Base-by-base conservation (phyloP, 2,329 filamentous ascomycete genomes). In the Aspergillus costaricaensis region DNA sequence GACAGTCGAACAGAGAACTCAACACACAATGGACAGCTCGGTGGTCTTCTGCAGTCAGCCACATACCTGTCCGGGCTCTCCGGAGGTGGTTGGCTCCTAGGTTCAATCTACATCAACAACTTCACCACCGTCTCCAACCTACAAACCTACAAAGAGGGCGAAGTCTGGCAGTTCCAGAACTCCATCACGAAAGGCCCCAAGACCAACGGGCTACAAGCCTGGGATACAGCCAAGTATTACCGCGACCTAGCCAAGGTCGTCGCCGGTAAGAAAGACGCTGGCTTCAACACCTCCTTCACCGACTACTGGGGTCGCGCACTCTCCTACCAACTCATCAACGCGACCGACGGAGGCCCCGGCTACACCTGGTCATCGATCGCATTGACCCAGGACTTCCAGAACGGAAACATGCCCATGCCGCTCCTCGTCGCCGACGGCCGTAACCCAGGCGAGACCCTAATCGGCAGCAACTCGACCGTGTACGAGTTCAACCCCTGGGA, bases 241-340 rank as follows among this genome's bases (percentile, higher is more conserved):
- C 74, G 75, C 1, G 79, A 86, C n/a, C 74, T 93, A 17, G 70
- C 78, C 7, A 74, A 83, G n/a, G 78, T 84, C 15, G 88, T 92
- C 1, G 65, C 78, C 0, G 79, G 74, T 6, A 95, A 94, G 76
- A 68, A 70, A 0, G 75, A 88, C 57, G 88, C 88, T 14, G 85
- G 86, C 0, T 92, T 83, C 70, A 79, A 87, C 53, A 85, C 84
- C 5, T 90, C 90, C 12, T 82, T 96, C 59, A 96, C 92, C 0
- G 92, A 96, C 77, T 92, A 91, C 75, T 96, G 92, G 81, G 91
- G 90, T 30, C 89, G 92, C 60, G 91, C 91, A 49, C 82, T 96
- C n/a, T 88, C 88, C 1, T 96, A 90, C 76, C 92, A 96, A 77
- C 84, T 96, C 51, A 85, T 96, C 72, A 90, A 94, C 71, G 90